These are phyloP conservation scores for Starmera quercuum DNA, from an alignment of 805 yeast genomes.

Conservation along the genomic window DNA sequence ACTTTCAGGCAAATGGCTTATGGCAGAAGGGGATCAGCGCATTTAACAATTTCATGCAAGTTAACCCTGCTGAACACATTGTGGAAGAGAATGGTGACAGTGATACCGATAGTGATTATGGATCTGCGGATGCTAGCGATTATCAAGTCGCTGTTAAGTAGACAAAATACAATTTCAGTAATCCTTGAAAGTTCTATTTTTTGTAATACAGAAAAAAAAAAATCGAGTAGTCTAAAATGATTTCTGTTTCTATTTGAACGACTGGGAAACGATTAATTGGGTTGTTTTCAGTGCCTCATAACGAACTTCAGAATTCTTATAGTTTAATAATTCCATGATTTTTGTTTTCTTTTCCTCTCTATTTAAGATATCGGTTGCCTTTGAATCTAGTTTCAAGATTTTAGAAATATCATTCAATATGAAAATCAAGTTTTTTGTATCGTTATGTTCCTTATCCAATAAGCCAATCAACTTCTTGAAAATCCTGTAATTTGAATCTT, in stretches of 20 bases:
- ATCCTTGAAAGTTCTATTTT: neutral
- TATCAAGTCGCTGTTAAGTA: constrained; percentile 18
- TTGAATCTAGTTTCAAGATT: constrained; percentile 55
- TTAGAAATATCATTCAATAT: constrained; percentile 62
- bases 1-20: neutral
- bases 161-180: neutral
- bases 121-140: constrained; percentile 20
- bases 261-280: constrained; percentile 85
- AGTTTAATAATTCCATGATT: constrained; percentile 78
- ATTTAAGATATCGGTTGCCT: constrained; percentile 45
- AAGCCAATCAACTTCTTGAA: constrained; percentile 54
- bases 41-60: constrained; percentile 8
- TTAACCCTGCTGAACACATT: constrained; percentile 19
- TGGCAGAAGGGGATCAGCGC: neutral
- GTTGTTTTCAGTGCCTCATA: constrained; percentile 94
- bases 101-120: constrained; percentile 15
- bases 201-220: neutral
- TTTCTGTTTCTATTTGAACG: constrained; percentile 32
- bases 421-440: constrained; percentile 41
- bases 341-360: constrained; percentile 61
- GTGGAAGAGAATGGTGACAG: constrained; percentile 17
- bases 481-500: constrained; percentile 67
- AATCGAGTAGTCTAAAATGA: neutral
- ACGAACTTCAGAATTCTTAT: constrained; percentile 78
- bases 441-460: constrained; percentile 31